Evolutionary conservation across 768 basidiomycete species (phyloP), one percentile per base, ranked within the genome.

Genomic region (Trametes elegans): DNA sequence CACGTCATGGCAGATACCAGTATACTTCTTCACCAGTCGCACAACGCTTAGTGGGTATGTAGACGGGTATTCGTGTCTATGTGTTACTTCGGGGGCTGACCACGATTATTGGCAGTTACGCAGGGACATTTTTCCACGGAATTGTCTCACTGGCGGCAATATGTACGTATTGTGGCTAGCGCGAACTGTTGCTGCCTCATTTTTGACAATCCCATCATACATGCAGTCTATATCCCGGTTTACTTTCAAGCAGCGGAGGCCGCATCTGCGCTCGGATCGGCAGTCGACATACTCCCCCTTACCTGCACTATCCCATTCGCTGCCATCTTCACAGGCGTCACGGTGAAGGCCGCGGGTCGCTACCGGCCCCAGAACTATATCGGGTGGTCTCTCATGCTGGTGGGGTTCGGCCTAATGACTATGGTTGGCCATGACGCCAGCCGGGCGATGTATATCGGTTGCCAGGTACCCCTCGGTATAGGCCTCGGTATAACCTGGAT

Each of bases 181-280:
- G n/a, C n/a, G n/a, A n/a, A n/a, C n/a, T n/a, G n/a, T n/a, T n/a
- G n/a, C n/a, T n/a, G n/a, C n/a, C n/a, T n/a, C n/a, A n/a, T n/a
- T n/a, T 8, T 35, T n/a, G 23, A 3, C 28, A 35, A 7, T 10
- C 24, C 21, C 29, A 28, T 5, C 6, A 9, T 11, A 7, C 24
- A 36, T n/a, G n/a, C 19, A 55, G 69, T 70, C 53, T 79, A 74
- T 59, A 50, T 79, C 2, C 75, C 76, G 11, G 73, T 76, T 5
- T 79, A 74, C 58, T 79, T 74, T 62, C 79, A 80, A 61, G 77
- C 76, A 0, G 70, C 68, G 46, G 69, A 70, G 47, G 70, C 62
- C 4, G 68, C 65, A 13, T 69, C 72, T 0, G 73, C 79, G 0
- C 59, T 75, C 39, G 66, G 63, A 0, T 69, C 71, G 3, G 74